Conservation (phyloP, 2,329 filamentous ascomycete genomes). For the Penicillium sp. region DNA sequence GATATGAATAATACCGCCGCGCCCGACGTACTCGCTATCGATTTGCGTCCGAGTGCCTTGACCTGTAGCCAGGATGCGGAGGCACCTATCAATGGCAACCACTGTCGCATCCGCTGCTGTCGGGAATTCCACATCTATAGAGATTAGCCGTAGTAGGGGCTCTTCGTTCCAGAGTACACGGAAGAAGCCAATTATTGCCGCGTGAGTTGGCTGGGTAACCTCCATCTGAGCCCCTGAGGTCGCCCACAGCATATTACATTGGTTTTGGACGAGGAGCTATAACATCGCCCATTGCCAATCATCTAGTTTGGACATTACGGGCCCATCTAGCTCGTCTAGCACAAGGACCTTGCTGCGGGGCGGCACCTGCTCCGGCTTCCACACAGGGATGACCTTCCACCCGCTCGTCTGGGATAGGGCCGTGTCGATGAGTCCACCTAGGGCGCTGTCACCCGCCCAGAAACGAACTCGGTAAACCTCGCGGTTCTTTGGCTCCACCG, state of each 20-base stretch:
- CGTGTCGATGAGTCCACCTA: background rate
- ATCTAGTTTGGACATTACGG: background rate
- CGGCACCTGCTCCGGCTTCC: background rate
- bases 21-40: constrained; percentile 19
- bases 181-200: background rate
- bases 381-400: background rate
- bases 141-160: background rate
- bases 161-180: background rate
- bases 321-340: background rate
- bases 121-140: background rate
- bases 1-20: constrained; percentile 12
- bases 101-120: background rate
- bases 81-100: background rate
- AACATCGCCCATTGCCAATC: background rate
- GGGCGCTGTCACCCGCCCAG: background rate
- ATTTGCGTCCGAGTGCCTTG: background rate
- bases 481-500: background rate
- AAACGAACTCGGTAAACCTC: background rate
- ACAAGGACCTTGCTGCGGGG: background rate
- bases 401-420: background rate
- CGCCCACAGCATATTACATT: background rate
- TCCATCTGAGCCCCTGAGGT: background rate
- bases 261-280: background rate
- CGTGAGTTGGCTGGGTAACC: background rate
- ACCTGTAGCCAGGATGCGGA: background rate